Evolutionary conservation across 768 basidiomycete genomes (phyloP).

Genomic region (Naganishia vishniacii): DNA sequence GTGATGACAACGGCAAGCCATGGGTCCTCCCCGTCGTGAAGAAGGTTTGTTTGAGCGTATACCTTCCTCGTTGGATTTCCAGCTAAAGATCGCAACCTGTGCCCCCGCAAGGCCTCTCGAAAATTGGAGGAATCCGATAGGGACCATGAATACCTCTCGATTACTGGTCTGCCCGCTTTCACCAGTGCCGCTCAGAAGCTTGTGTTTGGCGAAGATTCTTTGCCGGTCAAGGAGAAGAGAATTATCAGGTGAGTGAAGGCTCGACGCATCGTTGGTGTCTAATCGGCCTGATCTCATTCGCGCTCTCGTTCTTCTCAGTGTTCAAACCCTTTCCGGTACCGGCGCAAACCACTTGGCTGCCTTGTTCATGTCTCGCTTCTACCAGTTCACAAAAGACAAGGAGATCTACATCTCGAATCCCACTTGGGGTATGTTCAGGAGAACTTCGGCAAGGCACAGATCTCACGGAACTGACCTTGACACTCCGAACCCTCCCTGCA

Average conservation of each 20-base stretch:
- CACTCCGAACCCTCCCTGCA: not conserved
- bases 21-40: conserved; percentile 81
- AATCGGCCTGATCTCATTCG: not conserved
- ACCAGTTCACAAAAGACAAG: conserved; percentile 58
- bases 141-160: conserved; percentile 50
- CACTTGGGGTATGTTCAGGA: conserved; percentile 70
- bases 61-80: not conserved
- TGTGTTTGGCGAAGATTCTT: conserved; percentile 68
- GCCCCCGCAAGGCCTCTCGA: conserved; percentile 24
- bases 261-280: not conserved
- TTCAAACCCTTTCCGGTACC: conserved; percentile 92
- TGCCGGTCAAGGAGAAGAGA: conserved; percentile 65
- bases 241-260: conserved; percentile 54
- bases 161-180: conserved; percentile 74
- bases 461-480: not conserved
- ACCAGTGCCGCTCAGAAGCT: conserved; percentile 74
- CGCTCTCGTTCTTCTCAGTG: conserved; percentile 43
- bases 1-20: conserved; percentile 84
- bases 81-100: not conserved
- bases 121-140: conserved; percentile 62
- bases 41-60: conserved; percentile 55
- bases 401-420: conserved; percentile 78
- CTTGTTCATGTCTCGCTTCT: conserved; percentile 76
- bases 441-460: not conserved
- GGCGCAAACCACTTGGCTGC: conserved; percentile 92